Percentiles rank a stretch among this genome's conserved stretches.
These are phyloP conservation scores for Candida sp. DNA, from an alignment of 1,139 yeast species.

Conservation along the genomic window DNA sequence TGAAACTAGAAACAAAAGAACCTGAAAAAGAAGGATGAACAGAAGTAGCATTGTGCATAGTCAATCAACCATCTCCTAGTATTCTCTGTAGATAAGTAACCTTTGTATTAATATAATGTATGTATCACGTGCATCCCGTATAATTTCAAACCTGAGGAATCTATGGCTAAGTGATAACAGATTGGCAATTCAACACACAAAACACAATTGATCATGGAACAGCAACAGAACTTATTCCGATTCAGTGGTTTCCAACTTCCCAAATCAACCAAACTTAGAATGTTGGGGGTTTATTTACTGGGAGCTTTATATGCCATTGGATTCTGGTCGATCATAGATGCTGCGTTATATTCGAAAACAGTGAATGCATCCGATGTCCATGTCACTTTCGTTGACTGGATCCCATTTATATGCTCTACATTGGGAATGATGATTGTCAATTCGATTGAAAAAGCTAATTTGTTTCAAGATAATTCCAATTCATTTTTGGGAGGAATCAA, in stretches of 20 bases:
- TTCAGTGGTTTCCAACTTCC: conserved; percentile 57
- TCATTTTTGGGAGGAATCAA: conserved; percentile 43
- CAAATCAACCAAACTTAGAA: conserved; percentile 66
- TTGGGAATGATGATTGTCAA: conserved; percentile 91
- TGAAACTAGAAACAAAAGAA: not conserved
- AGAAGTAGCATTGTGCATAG: too few relatives aligned
- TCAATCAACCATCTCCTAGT: too few relatives aligned
- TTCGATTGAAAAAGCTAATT: conserved; percentile 81
- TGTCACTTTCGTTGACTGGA: conserved; percentile 92
- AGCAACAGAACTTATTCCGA: conserved; percentile 41
- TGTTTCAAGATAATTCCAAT: conserved; percentile 51
- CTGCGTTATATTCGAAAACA: conserved; percentile 80
- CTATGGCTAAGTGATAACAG: too few relatives aligned
- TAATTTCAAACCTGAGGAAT: too few relatives aligned
- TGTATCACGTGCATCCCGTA: too few relatives aligned
- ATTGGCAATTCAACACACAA: too few relatives aligned
- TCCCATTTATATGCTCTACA: conserved; percentile 85
- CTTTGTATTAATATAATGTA: too few relatives aligned
- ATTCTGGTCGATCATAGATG: conserved; percentile 86
- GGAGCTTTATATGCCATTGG: conserved; percentile 86
- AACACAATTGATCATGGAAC: conserved; percentile 23
- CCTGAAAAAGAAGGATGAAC: not conserved
- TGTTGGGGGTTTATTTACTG: conserved; percentile 70
- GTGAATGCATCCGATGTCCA: conserved; percentile 85
- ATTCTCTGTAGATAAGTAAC: too few relatives aligned